Conservation (phyloP, 352 stramenopile species). For the Pythium vanterpoolii region DNA sequence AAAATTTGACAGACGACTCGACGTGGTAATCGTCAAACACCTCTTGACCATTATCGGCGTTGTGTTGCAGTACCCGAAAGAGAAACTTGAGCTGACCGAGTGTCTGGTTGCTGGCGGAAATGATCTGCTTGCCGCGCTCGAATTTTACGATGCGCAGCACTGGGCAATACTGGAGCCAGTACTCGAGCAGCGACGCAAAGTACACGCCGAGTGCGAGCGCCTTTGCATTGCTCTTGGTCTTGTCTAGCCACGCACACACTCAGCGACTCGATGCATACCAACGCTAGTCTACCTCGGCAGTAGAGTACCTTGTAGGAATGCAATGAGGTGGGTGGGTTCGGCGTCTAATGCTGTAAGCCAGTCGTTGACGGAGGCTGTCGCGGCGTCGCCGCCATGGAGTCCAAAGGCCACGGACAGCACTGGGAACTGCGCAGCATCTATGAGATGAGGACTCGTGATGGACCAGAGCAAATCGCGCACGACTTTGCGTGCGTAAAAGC, state of each 20-base stretch:
- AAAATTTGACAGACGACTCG: conserved; percentile 83
- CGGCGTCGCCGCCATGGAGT: neutral
- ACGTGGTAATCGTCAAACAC: conserved; percentile 48
- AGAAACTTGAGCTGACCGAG: conserved; percentile 77
- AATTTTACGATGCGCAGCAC: conserved; percentile 40
- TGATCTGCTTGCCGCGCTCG: conserved; percentile 54
- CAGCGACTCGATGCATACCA: neutral
- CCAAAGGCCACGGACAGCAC: conserved; percentile 46
- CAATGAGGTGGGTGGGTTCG: conserved; percentile 40
- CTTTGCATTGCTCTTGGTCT: conserved; percentile 28
- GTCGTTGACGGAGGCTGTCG: conserved; percentile 27
- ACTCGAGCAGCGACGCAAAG: conserved; percentile 70
- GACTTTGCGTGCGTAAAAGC: conserved; percentile 42
- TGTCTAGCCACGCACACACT: conserved; percentile 26
- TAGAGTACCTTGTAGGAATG: conserved; percentile 46
- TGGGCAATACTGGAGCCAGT: conserved; percentile 57
- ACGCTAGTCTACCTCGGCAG: no score
- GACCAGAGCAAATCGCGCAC: conserved; percentile 67
- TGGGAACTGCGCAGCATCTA: conserved; percentile 34
- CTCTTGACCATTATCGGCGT: no score
- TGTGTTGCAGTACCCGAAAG: conserved; percentile 32
- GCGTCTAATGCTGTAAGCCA: conserved; percentile 46
- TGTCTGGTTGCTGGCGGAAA: conserved; percentile 56
- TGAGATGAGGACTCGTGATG: conserved; percentile 55
- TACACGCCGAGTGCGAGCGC: conserved; percentile 63